Conservation (phyloP, 2,329 filamentous ascomycete genomes). For the Alternaria postmessia region DNA sequence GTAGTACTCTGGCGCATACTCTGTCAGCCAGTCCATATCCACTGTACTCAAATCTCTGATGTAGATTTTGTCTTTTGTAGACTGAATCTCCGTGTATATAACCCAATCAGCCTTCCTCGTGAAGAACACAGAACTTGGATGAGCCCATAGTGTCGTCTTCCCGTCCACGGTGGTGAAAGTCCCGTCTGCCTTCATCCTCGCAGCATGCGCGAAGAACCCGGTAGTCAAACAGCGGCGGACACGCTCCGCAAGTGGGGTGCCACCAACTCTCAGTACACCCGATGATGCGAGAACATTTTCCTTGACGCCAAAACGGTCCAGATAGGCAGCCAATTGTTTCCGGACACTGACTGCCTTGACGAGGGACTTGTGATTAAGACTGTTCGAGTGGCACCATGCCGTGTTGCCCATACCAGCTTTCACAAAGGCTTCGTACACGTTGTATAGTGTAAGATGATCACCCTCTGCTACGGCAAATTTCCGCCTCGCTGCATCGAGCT, state of each 20-base stretch:
- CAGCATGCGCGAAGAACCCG: conserved; percentile 92
- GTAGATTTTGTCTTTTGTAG: conserved; percentile 86
- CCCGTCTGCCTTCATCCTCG: conserved; percentile 92
- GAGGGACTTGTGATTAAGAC: conserved; percentile 87
- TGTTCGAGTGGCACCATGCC: conserved; percentile 86
- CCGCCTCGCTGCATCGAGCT: conserved; percentile 75
- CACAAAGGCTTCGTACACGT: conserved; percentile 90
- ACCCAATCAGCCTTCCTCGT: conserved; percentile 97
- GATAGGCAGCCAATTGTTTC: conserved; percentile 82
- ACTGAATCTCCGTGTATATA: conserved; percentile 91
- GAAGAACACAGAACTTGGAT: conserved; percentile 94
- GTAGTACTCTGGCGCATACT: conserved; percentile 79
- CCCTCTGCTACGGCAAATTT: conserved; percentile 93
- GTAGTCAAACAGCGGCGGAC: conserved; percentile 86
- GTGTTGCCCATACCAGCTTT: conserved; percentile 82
- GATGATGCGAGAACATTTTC: conserved; percentile 57
- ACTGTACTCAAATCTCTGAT: conserved; percentile 94
- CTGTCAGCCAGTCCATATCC: conserved; percentile 88
- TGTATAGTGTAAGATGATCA: conserved; percentile 90
- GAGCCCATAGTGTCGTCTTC: conserved; percentile 79
- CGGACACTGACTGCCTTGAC: conserved; percentile 83
- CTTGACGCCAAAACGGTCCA: conserved; percentile 82
- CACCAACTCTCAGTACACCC: conserved; percentile 51
- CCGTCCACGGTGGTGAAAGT: conserved; percentile 87
- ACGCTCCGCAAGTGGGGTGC: conserved; percentile 68